phyloP scores from a whole-genome alignment of 306 rosid genomes.

The Vachellia collinsii region DNA sequence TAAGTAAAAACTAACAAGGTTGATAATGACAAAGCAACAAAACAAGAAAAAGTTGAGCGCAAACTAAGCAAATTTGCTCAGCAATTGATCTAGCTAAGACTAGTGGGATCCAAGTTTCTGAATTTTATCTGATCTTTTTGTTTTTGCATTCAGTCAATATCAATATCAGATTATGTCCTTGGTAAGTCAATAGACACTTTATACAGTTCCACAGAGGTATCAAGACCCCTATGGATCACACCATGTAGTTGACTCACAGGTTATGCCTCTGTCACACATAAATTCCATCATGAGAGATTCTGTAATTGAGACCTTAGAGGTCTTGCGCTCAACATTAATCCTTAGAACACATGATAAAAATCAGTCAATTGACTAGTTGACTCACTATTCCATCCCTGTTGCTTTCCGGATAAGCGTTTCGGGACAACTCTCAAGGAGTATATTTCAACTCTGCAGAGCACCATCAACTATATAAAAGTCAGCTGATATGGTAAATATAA shows the following conservation, averaged over 20 bases:
- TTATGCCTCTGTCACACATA: background rate
- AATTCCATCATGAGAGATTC: background rate
- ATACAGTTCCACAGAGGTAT: background rate
- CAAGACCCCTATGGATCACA: background rate
- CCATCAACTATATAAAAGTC: conserved; percentile 5
- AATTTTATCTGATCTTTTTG: background rate
- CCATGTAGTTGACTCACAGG: background rate
- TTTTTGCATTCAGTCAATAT: background rate
- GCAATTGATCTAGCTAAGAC: background rate
- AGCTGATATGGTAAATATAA: conserved; percentile 25
- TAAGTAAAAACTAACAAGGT: background rate
- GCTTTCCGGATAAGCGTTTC: conserved; percentile 67
- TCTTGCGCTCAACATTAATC: no score
- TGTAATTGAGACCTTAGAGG: no score
- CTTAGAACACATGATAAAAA: no score
- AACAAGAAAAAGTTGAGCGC: background rate
- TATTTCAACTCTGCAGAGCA: conserved; percentile 63
- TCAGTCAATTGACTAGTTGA: conserved; percentile 39
- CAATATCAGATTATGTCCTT: background rate
- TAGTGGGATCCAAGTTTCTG: background rate
- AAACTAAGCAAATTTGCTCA: background rate
- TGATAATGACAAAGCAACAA: background rate
- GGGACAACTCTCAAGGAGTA: conserved; percentile 71
- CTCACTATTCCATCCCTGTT: conserved; percentile 81
- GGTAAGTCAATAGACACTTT: background rate